These are phyloP conservation scores for Candida arabinofermentans DNA, from an alignment of 805 yeast species.

Conservation along the genomic window DNA sequence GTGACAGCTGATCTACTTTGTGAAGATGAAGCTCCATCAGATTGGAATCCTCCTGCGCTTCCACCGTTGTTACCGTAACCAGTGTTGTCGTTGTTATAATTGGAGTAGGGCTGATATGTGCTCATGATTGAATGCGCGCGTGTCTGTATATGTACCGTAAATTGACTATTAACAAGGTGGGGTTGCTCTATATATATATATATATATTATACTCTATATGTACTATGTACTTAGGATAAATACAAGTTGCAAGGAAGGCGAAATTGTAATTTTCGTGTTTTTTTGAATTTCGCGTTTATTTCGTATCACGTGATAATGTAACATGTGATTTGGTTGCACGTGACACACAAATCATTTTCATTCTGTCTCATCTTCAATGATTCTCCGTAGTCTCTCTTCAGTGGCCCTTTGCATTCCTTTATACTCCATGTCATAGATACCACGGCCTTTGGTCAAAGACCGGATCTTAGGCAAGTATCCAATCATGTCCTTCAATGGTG, in stretches of 20 bases:
- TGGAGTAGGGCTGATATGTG: slow-evolving; percentile 36
- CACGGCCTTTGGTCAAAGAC: slow-evolving; percentile 87
- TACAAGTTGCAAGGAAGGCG: no score
- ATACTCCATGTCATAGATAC: slow-evolving; percentile 75
- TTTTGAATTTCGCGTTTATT: no score
- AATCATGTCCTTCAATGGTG: slow-evolving; percentile 86
- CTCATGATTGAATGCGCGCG: slow-evolving; percentile 11
- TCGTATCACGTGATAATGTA: no score
- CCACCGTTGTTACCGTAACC: slow-evolving; percentile 32
- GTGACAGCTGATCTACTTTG: slow-evolving; percentile 26
- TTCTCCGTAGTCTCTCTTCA: slow-evolving; percentile 42
- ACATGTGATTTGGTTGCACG: not conserved
- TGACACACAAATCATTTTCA: not conserved
- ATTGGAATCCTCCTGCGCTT: slow-evolving; percentile 31
- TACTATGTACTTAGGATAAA: no score
- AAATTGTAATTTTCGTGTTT: no score
- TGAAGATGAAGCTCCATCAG: slow-evolving; percentile 16
- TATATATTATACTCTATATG: no score
- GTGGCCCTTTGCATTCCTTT: slow-evolving; percentile 67
- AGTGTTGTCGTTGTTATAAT: slow-evolving; percentile 31
- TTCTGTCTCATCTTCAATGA: slow-evolving; percentile 20
- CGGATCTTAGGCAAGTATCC: slow-evolving; percentile 79
- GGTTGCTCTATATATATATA: no score
- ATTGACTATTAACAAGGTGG: not conserved
- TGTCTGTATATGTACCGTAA: not conserved